These are phyloP conservation scores for Phytopythium vexans DNA, from an alignment of 352 stramenopile species.

Conservation along the genomic window DNA sequence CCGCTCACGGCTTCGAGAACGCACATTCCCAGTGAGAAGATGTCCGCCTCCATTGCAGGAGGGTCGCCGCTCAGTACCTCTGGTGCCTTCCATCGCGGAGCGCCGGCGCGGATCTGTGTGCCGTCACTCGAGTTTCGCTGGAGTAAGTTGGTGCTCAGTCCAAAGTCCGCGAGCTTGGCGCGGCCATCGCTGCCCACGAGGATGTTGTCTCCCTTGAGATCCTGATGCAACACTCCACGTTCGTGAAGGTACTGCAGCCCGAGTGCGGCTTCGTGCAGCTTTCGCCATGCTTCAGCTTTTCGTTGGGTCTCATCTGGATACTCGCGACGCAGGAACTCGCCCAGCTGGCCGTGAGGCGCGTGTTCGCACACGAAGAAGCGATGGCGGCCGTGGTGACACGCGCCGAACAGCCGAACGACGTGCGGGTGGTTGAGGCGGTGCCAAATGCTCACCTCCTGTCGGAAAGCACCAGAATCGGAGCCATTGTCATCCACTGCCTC, in stretches of 20 bases:
- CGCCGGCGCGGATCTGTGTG: neutral
- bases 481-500: neutral
- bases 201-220: slow-evolving; percentile 11
- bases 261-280: slow-evolving; percentile 3
- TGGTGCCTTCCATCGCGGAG: slow-evolving; percentile 26
- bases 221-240: slow-evolving; percentile 6
- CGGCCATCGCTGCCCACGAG: slow-evolving; percentile 4
- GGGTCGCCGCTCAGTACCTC: slow-evolving; percentile 13
- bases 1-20: slow-evolving; percentile 26
- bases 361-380: slow-evolving; percentile 26
- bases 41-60: slow-evolving; percentile 17
- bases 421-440: slow-evolving; percentile 5
- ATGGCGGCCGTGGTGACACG: neutral
- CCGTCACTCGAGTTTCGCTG: too few relatives aligned
- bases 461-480: neutral
- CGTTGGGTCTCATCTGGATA: neutral
- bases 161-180: slow-evolving; percentile 10
- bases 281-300: neutral
- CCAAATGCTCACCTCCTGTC: slow-evolving; percentile 5
- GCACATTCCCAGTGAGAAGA: slow-evolving; percentile 32
- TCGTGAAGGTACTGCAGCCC: slow-evolving; percentile 7
- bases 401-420: slow-evolving; percentile 7
- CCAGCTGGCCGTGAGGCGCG: slow-evolving; percentile 12
- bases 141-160: slow-evolving; percentile 1
- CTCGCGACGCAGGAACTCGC: slow-evolving; percentile 10